Evolutionary conservation across 306 rosid species (phyloP), one percentile per base, ranked within the genome.

Genomic region (Prunus persica): DNA sequence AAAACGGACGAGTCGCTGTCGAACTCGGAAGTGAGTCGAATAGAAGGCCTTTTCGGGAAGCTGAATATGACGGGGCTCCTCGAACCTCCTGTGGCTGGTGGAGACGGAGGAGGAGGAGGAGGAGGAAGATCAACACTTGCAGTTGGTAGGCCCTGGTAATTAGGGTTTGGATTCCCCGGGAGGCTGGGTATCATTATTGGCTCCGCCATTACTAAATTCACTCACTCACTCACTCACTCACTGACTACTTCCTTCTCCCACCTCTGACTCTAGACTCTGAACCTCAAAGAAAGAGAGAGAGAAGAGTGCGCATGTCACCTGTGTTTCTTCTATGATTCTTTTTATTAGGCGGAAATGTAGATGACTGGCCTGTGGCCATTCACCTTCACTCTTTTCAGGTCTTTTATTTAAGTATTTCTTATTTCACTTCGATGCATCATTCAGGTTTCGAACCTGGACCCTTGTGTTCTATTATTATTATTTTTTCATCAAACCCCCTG

Each of bases 1-100:
- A 92, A 90, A 41, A 81, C 3, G 69, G 90, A 77, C 71, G 87
- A 80, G 57, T 95, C 99, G 76, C 99, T 95, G 63, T 95, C 99
- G 81, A 92, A 95, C 86, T 95, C 93, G 4, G 93, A 80, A 32
- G 96, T 90, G 9, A 95, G 74, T 66, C 97, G 85, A 16, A 91
- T 22, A 69, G 85, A 41, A 0, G 97, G 97, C 60, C 97, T 85
- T 72, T 47, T 81, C 13, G 89, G 85, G 63, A 86, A 83, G 19
- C 88, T 68, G 69, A 84, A 80, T 46, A 81, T 20, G 24, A 50
- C 2, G 41, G 38, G 65, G 6, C 41, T 61, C 65, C 65, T 5
- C 38, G 38, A 25, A 61, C 19, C 41, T 5, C 19, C n/a, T 5
- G 65, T 8, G 41, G 34, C 65, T 27, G 65, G 41, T 14, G n/a